A percentile compares a stretch with the other conserved stretches of the same genome.
phyloP scores from a whole-genome alignment of 768 basidiomycete genomes.

The Pluteus cervinus region DNA sequence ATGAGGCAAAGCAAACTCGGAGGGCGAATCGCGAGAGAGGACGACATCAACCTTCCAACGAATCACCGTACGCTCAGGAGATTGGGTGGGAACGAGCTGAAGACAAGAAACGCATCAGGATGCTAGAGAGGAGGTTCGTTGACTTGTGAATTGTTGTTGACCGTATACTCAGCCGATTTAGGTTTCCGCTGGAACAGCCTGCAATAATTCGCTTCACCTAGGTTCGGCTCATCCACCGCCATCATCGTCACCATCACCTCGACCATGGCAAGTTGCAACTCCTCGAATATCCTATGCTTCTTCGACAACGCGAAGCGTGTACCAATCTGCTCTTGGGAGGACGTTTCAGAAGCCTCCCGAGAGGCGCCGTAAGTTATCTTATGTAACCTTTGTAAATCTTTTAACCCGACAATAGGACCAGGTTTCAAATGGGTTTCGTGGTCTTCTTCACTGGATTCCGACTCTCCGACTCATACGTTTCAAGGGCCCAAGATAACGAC shows the following conservation, averaged over 20 bases:
- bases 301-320: conserved; percentile 31
- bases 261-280: conserved; percentile 25
- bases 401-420: conserved; percentile 18
- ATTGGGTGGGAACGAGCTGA: conserved; percentile 36
- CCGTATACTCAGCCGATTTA: conserved; percentile 15
- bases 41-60: too few relatives aligned
- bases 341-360: background rate
- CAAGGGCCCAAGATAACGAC: too few relatives aligned
- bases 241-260: conserved; percentile 23
- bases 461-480: too few relatives aligned
- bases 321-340: conserved; percentile 44
- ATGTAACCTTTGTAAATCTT: too few relatives aligned
- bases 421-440: conserved; percentile 32
- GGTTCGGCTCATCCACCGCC: conserved; percentile 30
- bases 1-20: too few relatives aligned
- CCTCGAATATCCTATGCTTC: conserved; percentile 23
- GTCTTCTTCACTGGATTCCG: conserved; percentile 21
- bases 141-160: background rate
- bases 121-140: conserved; percentile 50
- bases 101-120: conserved; percentile 59
- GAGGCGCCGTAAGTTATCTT: too few relatives aligned
- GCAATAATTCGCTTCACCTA: conserved; percentile 15
- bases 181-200: conserved; percentile 38
- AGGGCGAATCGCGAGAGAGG: too few relatives aligned
- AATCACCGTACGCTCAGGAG: too few relatives aligned